phyloP scores from a whole-genome alignment of 2,329 filamentous ascomycete genomes.

The Beauveria rudraprayagi region DNA sequence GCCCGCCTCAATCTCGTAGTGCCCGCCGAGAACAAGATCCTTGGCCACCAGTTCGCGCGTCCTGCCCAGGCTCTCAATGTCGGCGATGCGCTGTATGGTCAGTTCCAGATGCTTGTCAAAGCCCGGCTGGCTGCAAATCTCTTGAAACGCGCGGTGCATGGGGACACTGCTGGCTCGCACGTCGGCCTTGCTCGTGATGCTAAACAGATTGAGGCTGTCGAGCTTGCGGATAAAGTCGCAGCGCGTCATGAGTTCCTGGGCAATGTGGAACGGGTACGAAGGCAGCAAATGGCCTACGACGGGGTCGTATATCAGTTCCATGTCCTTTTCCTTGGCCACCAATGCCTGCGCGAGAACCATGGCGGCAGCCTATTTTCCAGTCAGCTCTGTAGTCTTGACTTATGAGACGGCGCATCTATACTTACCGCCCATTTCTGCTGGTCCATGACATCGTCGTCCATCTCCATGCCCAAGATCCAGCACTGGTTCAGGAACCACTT shows the following conservation, averaged over 20 bases:
- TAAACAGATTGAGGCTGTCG: slow-evolving; percentile 91
- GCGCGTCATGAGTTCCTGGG: slow-evolving; percentile 88
- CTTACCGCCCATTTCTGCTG: slow-evolving; percentile 90
- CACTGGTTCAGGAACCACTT: slow-evolving; percentile 72
- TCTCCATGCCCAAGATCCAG: slow-evolving; percentile 63
- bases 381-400: neutral
- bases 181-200: slow-evolving; percentile 77
- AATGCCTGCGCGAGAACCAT: slow-evolving; percentile 90
- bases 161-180: slow-evolving; percentile 91
- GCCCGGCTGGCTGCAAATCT: slow-evolving; percentile 67
- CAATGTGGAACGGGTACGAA: slow-evolving; percentile 70
- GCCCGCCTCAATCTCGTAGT: slow-evolving; percentile 56
- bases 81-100: slow-evolving; percentile 78
- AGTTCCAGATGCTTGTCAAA: slow-evolving; percentile 78
- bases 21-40: slow-evolving; percentile 78
- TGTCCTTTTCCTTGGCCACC: slow-evolving; percentile 68
- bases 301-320: slow-evolving; percentile 58
- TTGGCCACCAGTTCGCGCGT: slow-evolving; percentile 96
- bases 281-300: slow-evolving; percentile 68
- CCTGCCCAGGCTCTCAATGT: slow-evolving; percentile 85
- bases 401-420: slow-evolving; percentile 16
- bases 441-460: slow-evolving; percentile 98
- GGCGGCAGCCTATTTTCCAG: slow-evolving; percentile 60
- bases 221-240: slow-evolving; percentile 90
- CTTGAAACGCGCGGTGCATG: slow-evolving; percentile 86